Base-by-base conservation (phyloP, 1,139 yeast species). In the Ogataea hybrid region DNA sequence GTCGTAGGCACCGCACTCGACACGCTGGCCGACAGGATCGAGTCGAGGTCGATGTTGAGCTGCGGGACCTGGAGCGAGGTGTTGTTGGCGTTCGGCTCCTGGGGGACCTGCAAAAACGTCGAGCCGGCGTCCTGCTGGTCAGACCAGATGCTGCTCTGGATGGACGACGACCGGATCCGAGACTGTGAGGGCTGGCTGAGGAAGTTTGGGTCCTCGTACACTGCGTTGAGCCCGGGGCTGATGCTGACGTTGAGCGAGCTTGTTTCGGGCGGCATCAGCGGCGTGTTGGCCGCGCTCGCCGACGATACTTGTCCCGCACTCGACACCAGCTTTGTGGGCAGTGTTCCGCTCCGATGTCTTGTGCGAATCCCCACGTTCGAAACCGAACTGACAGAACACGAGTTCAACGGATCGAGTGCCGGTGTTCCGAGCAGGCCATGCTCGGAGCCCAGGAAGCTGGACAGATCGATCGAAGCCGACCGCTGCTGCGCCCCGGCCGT, bases 281-380 rank as follows among this genome's bases (percentile, higher is more conserved):
- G 53, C 6, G 51, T 43, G 36, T 49, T 49, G 9, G 51, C 32
- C 21, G 46, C 28, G 39, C 49, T 46, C n/a, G 45, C 29, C 12
- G 44, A 35, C 15, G 49, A 44, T 1, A 45, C 37, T 16, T 39
- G 42, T 5, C 41, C 44, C 9, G 45, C 39, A 25, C 47, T 40
- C 12, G 47, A 42, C 20, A 43, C 53, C 41, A 72, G 63, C 33
- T 72, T 63, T n/a, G 79, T 69, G 3, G 81, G 79, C 25, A 75
- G 56, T 11, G 84, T 78, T 2, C 82, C 83, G 3, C 84, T 77
- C 52, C 84, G 66, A 47, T 74, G 70, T 50, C 83, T 65, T 12
- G 71, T 58, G 51, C 68, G 57, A 32, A 63, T 56, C 3, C 71
- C 72, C 32, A 66, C 42, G 33, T 48, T 53, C 34, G 53, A 49